Evolutionary conservation across 2,329 filamentous ascomycete genomes (phyloP).

Genomic region (Stachybotrys elegans): DNA sequence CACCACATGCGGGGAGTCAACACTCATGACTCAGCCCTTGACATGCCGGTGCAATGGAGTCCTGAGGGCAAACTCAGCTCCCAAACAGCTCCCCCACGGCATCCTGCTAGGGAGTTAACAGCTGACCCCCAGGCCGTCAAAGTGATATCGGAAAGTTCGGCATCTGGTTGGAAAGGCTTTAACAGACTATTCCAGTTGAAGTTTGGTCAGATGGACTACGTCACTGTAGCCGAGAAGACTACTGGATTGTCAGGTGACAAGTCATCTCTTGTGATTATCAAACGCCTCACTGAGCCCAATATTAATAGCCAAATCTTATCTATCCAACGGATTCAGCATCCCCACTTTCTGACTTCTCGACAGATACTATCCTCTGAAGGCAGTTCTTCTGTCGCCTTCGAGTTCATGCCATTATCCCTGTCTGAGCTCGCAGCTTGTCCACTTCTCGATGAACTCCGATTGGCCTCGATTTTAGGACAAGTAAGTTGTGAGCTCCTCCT

Average conservation of each 20-base stretch:
- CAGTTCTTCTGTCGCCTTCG: slow-evolving; percentile 3
- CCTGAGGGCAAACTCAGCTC: not conserved
- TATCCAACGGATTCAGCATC: slow-evolving; percentile 4
- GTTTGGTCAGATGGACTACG: not conserved
- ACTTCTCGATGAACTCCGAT: slow-evolving; percentile 4
- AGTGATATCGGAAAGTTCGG: not conserved
- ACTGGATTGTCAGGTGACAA: not conserved
- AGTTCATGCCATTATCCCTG: slow-evolving; percentile 8
- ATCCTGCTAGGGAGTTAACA: not conserved
- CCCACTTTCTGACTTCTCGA: slow-evolving; percentile 1
- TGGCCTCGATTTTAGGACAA: slow-evolving; percentile 6
- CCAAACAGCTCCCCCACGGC: not conserved
- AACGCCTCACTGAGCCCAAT: not conserved
- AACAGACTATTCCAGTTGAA: not conserved
- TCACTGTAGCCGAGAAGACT: not conserved
- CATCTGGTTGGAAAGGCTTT: not conserved
- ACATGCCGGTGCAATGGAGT: not conserved
- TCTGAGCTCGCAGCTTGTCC: slow-evolving; percentile 5
- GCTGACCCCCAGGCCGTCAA: not conserved
- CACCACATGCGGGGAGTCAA: not conserved
- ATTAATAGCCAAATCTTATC: not conserved
- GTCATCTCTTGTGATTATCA: not conserved
- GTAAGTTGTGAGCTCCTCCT: not conserved
- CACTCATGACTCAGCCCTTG: not conserved
- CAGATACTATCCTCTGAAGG: slow-evolving; percentile 1